A percentile compares a stretch with the other conserved stretches of the same genome.
Conservation (phyloP, 179 eudicot genomes). For the Spinacia oleracea region DNA sequence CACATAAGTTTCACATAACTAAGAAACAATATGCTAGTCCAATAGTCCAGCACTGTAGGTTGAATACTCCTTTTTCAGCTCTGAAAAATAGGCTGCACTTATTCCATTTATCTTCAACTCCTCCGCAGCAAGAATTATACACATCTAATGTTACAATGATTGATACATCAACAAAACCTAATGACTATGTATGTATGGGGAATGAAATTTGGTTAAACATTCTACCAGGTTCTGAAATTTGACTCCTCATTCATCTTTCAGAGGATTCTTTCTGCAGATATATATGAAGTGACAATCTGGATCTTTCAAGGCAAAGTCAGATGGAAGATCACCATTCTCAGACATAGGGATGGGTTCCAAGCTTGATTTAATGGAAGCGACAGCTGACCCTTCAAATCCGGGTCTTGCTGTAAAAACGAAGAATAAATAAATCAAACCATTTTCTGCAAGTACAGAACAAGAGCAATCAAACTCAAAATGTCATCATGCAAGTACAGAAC, state of each 20-base stretch:
- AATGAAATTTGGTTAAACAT: background rate
- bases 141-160: constrained; percentile 19
- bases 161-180: constrained; percentile 8
- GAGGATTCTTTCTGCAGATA: constrained; percentile 49
- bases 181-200: constrained; percentile 10
- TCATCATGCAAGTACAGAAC: background rate
- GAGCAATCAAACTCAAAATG: background rate
- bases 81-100: background rate
- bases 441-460: background rate
- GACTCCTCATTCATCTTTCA: constrained; percentile 29
- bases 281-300: constrained; percentile 88
- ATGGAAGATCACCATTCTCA: constrained; percentile 62
- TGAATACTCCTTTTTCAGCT: background rate
- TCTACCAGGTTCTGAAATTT: constrained; percentile 1
- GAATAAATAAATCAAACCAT: background rate
- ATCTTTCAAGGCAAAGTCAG: constrained; percentile 67
- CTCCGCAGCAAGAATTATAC: constrained; percentile 16
- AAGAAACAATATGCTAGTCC: background rate
- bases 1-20: background rate
- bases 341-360: constrained; percentile 62
- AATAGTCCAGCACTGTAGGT: background rate
- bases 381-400: constrained; percentile 57
- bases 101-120: background rate
- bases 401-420: constrained; percentile 70
- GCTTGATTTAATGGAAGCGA: constrained; percentile 44